A percentile compares a stretch with the other conserved stretches of the same genome.
Evolutionary conservation across 1,284 basidiomycete genomes (phyloP).

Genomic region (Tylopilus sp.): DNA sequence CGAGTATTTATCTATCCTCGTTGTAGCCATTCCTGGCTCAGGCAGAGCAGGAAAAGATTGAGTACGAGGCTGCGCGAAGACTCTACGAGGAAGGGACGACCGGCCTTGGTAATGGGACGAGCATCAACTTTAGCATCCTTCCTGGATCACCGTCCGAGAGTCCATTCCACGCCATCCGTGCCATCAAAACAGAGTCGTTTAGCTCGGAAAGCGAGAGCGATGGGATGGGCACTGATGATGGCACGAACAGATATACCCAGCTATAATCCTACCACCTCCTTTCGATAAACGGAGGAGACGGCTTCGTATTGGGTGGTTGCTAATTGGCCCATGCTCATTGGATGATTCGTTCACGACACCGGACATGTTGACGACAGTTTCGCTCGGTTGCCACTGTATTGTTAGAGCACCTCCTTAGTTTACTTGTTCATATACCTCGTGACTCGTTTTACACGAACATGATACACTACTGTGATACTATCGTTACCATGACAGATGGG

Average conservation of each 20-base stretch:
- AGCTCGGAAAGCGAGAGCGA: conserved; percentile 68
- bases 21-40: conserved; percentile 83
- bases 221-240: conserved; percentile 50
- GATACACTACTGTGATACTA: conserved; percentile 29
- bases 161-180: conserved; percentile 48
- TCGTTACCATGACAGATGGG: conserved; percentile 45
- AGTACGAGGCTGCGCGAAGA: conserved; percentile 80
- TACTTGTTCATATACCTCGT: conserved; percentile 37
- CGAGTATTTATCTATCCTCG: conserved; percentile 11
- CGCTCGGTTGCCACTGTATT: conserved; percentile 38
- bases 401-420: conserved; percentile 36
- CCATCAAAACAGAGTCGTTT: conserved; percentile 56
- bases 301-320: conserved; percentile 1
- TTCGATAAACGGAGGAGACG: conserved; percentile 5
- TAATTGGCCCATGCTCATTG: conserved; percentile 21
- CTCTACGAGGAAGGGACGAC: conserved; percentile 80
- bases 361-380: conserved; percentile 30
- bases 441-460: conserved; percentile 23
- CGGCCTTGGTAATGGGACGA: conserved; percentile 63
- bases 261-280: conserved; percentile 21
- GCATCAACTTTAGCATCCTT: conserved; percentile 76
- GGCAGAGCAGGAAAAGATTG: conserved; percentile 90
- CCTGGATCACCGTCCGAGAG: conserved; percentile 54
- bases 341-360: conserved; percentile 33
- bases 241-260: conserved; percentile 34